Base-by-base conservation (phyloP, 345 rosid genomes). In the Populus nigra region DNA sequence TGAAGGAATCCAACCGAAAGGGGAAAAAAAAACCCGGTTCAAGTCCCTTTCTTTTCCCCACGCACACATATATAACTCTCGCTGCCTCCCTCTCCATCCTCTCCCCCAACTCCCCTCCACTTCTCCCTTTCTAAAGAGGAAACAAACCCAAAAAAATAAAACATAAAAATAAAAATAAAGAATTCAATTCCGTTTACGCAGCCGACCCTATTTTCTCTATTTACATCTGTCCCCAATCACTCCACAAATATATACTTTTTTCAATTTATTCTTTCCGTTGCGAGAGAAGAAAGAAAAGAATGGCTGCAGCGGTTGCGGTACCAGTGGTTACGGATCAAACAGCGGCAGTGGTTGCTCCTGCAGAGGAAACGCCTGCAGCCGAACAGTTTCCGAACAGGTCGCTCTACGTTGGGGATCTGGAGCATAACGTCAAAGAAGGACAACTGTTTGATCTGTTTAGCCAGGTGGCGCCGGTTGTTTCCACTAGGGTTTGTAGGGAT, bases 401-500 rank as follows among this genome's bases (percentile, higher is more conserved):
- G 0, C 86, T 91, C 12, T 91, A 91, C 69, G 93, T 90, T 1
- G 95, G 93, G 57, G 93, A 91, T 88, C 88, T 90, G 65, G 92
- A 90, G 41, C 80, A 74, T 6, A 90, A 50, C 62, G 92, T 90
- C 27, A 80, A 74, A 22, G 95, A 90, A 70, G 43, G 80, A 0
- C 92, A 90, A 67, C 74, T 91, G 53, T 76, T 84, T 63, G 91
- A 90, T 76, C 82, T 91, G 45, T 91, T 91, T 65, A 82, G 67
- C 43, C 90, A 85, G 81, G 83, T 86, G 17, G 88, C 90, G 16
- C 86, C 71, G 20, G 91, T 91, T 8, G 78, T 78, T 16, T 87
- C 90, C 4, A 11, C 88, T 78, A 91, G 88, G 87, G 91, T 91
- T 82, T 89, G 95, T 72, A 86, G 93, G 53, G 95, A 91, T 82